Evolutionary conservation across 2,329 filamentous ascomycete species (phyloP).

Genomic region (Neonectria faginata): DNA sequence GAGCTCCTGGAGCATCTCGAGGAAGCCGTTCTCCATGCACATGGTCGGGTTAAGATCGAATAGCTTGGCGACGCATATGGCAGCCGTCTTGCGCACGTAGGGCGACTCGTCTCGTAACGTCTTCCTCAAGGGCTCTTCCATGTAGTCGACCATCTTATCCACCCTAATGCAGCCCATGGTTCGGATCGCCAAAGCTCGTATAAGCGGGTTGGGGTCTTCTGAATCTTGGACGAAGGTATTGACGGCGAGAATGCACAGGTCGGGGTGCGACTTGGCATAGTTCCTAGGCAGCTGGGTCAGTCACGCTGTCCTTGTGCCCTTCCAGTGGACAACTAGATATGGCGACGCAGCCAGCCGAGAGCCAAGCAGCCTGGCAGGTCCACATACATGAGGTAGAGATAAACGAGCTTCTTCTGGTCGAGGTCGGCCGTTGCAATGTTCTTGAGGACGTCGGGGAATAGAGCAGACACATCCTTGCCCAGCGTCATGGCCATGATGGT

Average conservation of each 20-base stretch:
- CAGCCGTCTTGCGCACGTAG: conserved; percentile 97
- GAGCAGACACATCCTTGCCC: conserved; percentile 96
- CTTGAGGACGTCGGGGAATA: conserved; percentile 98
- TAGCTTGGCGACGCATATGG: conserved; percentile 96
- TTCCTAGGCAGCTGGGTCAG: conserved; percentile 72
- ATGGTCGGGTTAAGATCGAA: conserved; percentile 93
- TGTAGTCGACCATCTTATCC: conserved; percentile 99
- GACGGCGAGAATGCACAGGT: conserved; percentile 97
- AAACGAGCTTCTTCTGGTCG: conserved; percentile 99
- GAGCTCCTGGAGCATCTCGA: conserved; percentile 93
- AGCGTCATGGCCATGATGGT: conserved; percentile 99
- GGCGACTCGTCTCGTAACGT: conserved; percentile 97
- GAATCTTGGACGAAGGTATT: conserved; percentile 99
- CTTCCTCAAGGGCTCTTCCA: conserved; percentile 97
- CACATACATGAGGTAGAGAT: conserved; percentile 92
- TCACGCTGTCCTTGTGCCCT: conserved; percentile 26
- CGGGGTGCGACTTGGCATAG: conserved; percentile 98
- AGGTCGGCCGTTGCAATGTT: conserved; percentile 96
- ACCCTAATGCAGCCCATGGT: conserved; percentile 99
- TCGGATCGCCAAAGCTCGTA: conserved; percentile 92
- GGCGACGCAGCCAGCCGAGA: background rate
- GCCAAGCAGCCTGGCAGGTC: conserved; percentile 10
- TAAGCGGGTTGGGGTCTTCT: conserved; percentile 96
- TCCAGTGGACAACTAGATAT: background rate
- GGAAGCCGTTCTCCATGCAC: conserved; percentile 96